Percentiles rank a stretch among this genome's conserved stretches.
phyloP scores from a whole-genome alignment of 2,329 filamentous ascomycete genomes.

The Fusarium tanahbumbuense region DNA sequence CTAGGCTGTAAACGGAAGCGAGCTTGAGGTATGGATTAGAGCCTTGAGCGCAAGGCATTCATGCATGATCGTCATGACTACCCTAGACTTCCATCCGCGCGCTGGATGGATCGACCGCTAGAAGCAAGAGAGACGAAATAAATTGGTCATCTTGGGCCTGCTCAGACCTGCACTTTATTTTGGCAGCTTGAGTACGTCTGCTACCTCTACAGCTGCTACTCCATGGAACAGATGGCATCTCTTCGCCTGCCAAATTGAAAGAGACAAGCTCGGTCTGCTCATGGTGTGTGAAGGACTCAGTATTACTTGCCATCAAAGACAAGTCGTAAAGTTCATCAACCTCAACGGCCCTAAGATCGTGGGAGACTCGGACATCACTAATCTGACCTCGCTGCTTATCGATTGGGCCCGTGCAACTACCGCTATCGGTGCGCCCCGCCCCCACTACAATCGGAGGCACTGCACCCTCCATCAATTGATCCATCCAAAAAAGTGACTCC shows the following conservation, averaged over 20 bases:
- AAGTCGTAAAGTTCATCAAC: no score
- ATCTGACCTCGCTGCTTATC: not conserved
- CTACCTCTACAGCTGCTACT: no score
- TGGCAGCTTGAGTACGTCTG: rapidly evolving
- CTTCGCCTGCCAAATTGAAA: no score
- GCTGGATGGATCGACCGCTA: not conserved
- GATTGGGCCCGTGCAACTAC: not conserved
- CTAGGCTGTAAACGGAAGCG: slow-evolving; percentile 15
- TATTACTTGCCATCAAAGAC: no score
- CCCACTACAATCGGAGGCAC: slow-evolving; percentile 37
- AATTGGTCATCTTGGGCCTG: not conserved
- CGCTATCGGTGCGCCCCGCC: slow-evolving; percentile 43
- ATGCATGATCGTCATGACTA: not conserved
- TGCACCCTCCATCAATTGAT: slow-evolving; percentile 8
- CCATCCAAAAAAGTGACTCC: slow-evolving; percentile 27
- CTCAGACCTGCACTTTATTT: no score
- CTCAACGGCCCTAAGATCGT: no score
- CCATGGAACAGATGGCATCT: no score
- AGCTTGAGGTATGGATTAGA: slow-evolving; percentile 13
- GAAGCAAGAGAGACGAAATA: not conserved
- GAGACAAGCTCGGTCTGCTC: no score
- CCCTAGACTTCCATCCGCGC: slow-evolving; percentile 13
- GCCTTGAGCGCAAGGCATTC: slow-evolving; percentile 36
- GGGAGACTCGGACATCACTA: no score
- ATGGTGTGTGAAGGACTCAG: rapidly evolving